These are phyloP conservation scores for Phlegmacium glaucopus DNA, from an alignment of 768 basidiomycete genomes.

Conservation along the genomic window DNA sequence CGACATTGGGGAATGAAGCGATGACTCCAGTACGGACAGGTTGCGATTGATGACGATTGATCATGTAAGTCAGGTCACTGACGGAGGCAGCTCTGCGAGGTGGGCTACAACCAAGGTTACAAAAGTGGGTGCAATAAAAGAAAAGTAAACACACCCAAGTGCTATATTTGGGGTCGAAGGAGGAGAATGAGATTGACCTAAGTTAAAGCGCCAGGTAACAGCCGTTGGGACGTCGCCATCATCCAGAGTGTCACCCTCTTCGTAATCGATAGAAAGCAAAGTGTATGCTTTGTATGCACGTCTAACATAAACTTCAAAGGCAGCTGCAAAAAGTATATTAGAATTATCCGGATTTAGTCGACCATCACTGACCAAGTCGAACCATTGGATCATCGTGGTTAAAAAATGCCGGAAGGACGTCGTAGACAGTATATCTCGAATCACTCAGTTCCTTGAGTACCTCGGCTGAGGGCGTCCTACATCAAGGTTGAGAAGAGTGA, in stretches of 20 bases:
- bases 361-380: conserved; percentile 57
- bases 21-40: conserved; percentile 90
- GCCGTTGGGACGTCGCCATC: conserved; percentile 79
- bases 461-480: conserved; percentile 79
- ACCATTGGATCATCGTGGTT: conserved; percentile 81
- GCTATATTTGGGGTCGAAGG: conserved; percentile 76
- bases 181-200: conserved; percentile 84
- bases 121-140: not conserved
- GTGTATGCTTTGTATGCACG: conserved; percentile 95
- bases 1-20: conserved; percentile 81
- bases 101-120: conserved; percentile 37
- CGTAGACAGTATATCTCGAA: conserved; percentile 94
- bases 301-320: conserved; percentile 93
- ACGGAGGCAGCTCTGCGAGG: conserved; percentile 84
- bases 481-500: conserved; percentile 10
- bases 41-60: conserved; percentile 81
- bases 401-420: conserved; percentile 97
- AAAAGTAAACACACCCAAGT: conserved; percentile 34
- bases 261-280: conserved; percentile 88
- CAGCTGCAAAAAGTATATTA: conserved; percentile 47
- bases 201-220: conserved; percentile 94
- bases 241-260: conserved; percentile 83
- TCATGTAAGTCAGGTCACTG: conserved; percentile 92
- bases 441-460: conserved; percentile 91
- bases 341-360: not conserved